Base-by-base conservation (phyloP, 2,329 filamentous ascomycete genomes). In the Cladophialophora carrionii region DNA sequence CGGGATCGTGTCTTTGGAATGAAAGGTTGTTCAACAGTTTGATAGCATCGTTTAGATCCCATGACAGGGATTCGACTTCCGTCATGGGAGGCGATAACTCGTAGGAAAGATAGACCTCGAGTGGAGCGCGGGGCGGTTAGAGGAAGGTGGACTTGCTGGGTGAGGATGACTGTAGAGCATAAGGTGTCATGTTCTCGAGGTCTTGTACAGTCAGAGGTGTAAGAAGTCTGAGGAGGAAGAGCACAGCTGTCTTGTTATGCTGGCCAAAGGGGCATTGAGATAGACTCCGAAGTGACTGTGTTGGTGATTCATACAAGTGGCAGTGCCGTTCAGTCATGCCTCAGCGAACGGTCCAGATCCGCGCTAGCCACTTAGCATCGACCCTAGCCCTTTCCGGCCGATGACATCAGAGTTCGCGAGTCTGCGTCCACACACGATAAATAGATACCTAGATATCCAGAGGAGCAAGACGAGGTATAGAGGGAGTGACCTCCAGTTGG, bases 41-140 rank as follows among this genome's bases (percentile, higher is more conserved):
- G 68, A 80, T 77, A 68, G 79, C 80, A 70, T 77, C 75, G 69
- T 75, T 73, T 64, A 82, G 78, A 73, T 81, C 80, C 80, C 80
- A 82, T 57, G 56, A 59, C 9, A 61, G 46, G 58, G 64, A 46
- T 53, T 62, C 37, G n/a, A 63, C 63, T 43, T 63, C 62, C 29
- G 64, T 52, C 65, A 67, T 69, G 24, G 14, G 52, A 54, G 52
- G 24, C n/a, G 24, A 31, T 5, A n/a, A n/a, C n/a, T n/a, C n/a
- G n/a, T n/a, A 20, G 24, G 24, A 22, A 7, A 17, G n/a, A 34
- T n/a, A 8, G 37, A 12, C 4, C 26, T 26, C 10, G 26, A 6
- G 2, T 26, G n/a, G 26, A 24, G 29, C 20, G 22, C 24, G n/a
- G 26, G 61, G 57, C 64, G 62, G 61, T 67, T 63, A 69, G 55